Conservation (phyloP, 768 basidiomycete genomes). For the Collybia nuda region DNA sequence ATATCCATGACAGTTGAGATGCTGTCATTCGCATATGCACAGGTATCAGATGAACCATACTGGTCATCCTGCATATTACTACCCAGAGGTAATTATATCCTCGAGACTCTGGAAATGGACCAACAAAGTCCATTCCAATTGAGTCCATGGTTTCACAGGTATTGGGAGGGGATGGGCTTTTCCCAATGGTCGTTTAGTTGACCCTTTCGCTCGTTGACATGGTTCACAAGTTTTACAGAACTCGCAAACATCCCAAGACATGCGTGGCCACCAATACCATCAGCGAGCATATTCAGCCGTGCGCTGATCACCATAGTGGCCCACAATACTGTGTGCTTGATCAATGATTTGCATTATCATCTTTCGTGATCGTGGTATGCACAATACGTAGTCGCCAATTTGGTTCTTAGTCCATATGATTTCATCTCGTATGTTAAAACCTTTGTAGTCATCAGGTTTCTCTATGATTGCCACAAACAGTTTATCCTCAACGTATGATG, state of each 20-base stretch:
- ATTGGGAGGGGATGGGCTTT: not conserved
- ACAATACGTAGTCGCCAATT: conserved; percentile 10
- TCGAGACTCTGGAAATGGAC: not conserved
- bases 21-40: not conserved
- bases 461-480: not conserved
- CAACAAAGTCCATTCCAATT: conserved; percentile 1
- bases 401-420: not conserved
- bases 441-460: not conserved
- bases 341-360: conserved; percentile 11
- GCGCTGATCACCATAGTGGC: conserved; percentile 26
- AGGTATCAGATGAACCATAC: not conserved
- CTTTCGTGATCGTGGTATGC: conserved; percentile 15
- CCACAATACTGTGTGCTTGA: conserved; percentile 27
- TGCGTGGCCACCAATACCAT: conserved; percentile 18
- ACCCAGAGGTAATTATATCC: not conserved
- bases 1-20: not conserved
- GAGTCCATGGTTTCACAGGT: not conserved
- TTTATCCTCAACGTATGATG: not conserved
- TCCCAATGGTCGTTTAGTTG: not conserved
- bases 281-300: conserved; percentile 26
- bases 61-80: not conserved
- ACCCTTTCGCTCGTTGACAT: not conserved
- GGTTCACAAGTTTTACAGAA: not conserved
- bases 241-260: conserved; percentile 7
- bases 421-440: not conserved